Evolutionary conservation across 257 asterid genomes (phyloP), one percentile per base, ranked within the genome.

Genomic region (Lycium barbarum): DNA sequence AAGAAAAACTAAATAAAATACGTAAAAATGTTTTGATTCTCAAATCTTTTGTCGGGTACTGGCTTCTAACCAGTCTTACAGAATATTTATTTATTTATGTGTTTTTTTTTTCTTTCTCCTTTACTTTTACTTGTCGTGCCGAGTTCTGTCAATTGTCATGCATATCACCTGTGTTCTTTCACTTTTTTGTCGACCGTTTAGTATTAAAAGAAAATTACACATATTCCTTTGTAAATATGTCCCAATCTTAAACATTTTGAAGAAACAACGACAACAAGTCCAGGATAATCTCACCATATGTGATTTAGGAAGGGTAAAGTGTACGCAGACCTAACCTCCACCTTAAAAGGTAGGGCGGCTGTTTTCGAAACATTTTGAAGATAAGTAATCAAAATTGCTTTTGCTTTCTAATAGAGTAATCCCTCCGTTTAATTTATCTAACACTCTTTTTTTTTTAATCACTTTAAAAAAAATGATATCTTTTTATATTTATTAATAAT

Each of bases 21-120:
- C 33, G 33, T 26, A 26, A 2, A 72, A 72, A n/a, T 72, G 18
- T 72, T 72, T 72, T 72, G 57, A 72, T 72, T 72, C 80, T 72
- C 80, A 72, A 72, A 72, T 72, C 80, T 72, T 43, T 45, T 72
- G 80, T 72, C 80, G 80, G 57, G 80, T 9, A 72, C 80, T n/a
- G 58, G 17, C 79, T 40, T 40, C 40, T 40, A 71, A 71, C 79
- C 55, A 71, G 35, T 68, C n/a, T 14, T 36, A 36, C 36, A 68
- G 12, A 36, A 68, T 36, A 68, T 14, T 67, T 36, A 66, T 35
- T 20, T 15, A 70, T 70, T 3, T 70, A 68, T 53, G 10, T 53
- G 1, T 53, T 40, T 70, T 70, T 15, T 66, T 1, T 3, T 17
- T 7, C 0, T 20, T 40, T 17, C 38, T 40, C 8, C 20, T 40